Evolutionary conservation across 2,329 filamentous ascomycete genomes (phyloP).

Genomic region (Tolypocladium ophioglossoides): DNA sequence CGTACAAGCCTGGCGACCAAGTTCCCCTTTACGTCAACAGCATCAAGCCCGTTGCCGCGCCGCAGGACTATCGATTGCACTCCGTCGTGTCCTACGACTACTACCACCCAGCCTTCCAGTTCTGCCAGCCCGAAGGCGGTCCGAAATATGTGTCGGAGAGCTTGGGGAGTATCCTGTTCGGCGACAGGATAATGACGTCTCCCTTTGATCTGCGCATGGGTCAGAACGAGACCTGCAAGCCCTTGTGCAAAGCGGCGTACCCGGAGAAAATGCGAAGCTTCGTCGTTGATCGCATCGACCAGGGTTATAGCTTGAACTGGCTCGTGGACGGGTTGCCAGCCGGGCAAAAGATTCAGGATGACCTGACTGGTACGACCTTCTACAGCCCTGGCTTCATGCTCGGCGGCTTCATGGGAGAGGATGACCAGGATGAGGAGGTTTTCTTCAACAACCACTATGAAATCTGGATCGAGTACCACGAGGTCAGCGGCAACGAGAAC

Average conservation of each 20-base stretch:
- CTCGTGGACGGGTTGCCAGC: conserved; percentile 89
- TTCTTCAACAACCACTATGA: conserved; percentile 91
- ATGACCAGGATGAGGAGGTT: conserved; percentile 43
- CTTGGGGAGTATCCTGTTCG: conserved; percentile 91
- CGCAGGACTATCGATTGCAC: conserved; percentile 68
- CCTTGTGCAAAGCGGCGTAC: conserved; percentile 59
- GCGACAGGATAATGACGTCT: conserved; percentile 94
- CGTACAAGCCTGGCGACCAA: conserved; percentile 68
- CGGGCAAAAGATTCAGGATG: conserved; percentile 71
- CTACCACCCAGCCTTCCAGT: conserved; percentile 79
- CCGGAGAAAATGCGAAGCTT: conserved; percentile 60
- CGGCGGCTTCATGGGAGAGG: conserved; percentile 47
- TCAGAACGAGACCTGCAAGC: conserved; percentile 78
- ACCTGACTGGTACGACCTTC: conserved; percentile 65
- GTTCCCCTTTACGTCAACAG: conserved; percentile 90
- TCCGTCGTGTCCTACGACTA: conserved; percentile 97
- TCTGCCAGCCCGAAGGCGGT: conserved; percentile 71
- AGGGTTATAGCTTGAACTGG: conserved; percentile 92
- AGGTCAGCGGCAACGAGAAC: conserved; percentile 53
- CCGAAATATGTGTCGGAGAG: conserved; percentile 69
- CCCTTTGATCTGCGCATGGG: conserved; percentile 84
- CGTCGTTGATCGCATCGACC: conserved; percentile 69
- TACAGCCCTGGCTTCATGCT: conserved; percentile 75
- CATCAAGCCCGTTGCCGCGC: conserved; percentile 73
- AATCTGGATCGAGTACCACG: conserved; percentile 86